Evolutionary conservation across 768 basidiomycete species (phyloP), one percentile per base, ranked within the genome.

Genomic region (Suillus tomentosus): DNA sequence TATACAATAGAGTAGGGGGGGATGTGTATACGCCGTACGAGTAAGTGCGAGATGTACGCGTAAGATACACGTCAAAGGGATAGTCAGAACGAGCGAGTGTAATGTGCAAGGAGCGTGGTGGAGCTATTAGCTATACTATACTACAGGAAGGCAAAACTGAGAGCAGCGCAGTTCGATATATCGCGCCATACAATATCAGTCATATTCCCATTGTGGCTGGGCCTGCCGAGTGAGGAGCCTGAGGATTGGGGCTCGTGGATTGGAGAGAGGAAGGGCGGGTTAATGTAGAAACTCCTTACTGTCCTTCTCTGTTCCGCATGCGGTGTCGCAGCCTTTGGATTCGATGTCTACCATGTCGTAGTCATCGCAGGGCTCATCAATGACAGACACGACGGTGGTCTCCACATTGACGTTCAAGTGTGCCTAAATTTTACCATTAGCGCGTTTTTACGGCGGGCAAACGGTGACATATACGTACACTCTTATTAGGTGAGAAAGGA

Each of bases 321-420:
- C 59, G 17, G 55, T 48, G 61, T 66, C 5, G 60, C 69, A 11
- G 4, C 60, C 65, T 24, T 39, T n/a, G 37, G 65, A 50, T 22
- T 75, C 74, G 6, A 75, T 62, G 27, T 74, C 74, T 15, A 48
- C 65, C 27, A 67, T 68, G 42, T 68, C 67, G 40, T 67, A 61
- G 31, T 66, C 65, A 17, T 64, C 47, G 50, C 65, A 63, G 10
- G 54, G 62, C 11, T 72, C 75, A 42, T 75, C 74, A 2, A 75
- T 71, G 37, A 72, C 71, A 14, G 74, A 75, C 6, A 76, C 71
- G 15, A 77, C 65, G 4, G 76, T 76, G 0, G 75, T 76, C 31
- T 76, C 74, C 3, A 76, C 76, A 50, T 76, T 76, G 65, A 76
- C 74, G 15, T 77, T 75, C 3, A 76, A 66, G 51, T 70, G 72